Evolutionary conservation across 2,329 filamentous ascomycete genomes (phyloP), one percentile per base, ranked within the genome.

Genomic region (Cercospora sojina): DNA sequence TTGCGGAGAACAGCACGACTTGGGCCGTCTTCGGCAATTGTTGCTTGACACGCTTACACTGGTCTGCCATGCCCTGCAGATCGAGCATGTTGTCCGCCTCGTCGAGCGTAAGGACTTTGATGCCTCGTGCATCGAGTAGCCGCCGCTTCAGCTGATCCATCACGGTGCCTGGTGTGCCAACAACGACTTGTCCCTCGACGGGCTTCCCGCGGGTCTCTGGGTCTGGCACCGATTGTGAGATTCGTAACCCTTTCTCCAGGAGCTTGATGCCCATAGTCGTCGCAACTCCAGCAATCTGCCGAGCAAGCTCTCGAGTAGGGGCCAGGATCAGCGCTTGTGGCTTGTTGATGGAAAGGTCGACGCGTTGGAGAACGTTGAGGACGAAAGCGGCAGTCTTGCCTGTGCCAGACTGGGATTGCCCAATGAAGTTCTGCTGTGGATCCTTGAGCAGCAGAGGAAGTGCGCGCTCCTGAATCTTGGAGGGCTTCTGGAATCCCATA

Each of bases 31-130:
- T 86, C 0, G 91, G 92, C 1, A 97, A 84, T 76, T 92, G 84
- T 12, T 81, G 80, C 83, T 96, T 97, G 73, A 97, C 92, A 72
- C 93, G 89, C 73, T 93, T 87, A 79, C 94, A 98, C 81, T 99
- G 95, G 66, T 98, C 95, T 61, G 95, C 95, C 64, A 99, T 84
- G 60, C 95, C 94, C 80, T 97, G 92, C 80, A 94, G 90, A 76
- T 98, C 95, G 67, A 99, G 83, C 95, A 99, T 99, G 82, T 97
- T 98, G 82, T 99, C 95, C 65, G 95, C 95, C 82, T 99, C 95
- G 75, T 99, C 95, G 62, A 99, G 85, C 64, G 97, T 94, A 68
- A 99, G 85, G 8, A 96, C 86, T 78, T 88, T 91, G 72, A 99
- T 83, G 65, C 88, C 81, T 18, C 85, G 87, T 0, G 88, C 80